phyloP scores from a whole-genome alignment of 1,139 yeast genomes.

The Sugiyamaella castrensis region DNA sequence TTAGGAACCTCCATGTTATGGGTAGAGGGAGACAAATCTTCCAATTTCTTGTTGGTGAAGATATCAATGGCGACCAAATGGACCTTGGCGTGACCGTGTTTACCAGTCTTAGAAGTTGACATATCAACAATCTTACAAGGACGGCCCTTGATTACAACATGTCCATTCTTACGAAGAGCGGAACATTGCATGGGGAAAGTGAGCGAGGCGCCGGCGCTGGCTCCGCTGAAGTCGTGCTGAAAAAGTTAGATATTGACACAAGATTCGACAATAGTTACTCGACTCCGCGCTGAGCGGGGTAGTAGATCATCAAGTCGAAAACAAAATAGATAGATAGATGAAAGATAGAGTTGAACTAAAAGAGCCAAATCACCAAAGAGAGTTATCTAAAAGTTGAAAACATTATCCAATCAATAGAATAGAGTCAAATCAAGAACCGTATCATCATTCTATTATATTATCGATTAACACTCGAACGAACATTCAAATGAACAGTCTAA shows the following conservation, averaged over 20 bases:
- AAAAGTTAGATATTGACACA: slow-evolving; percentile 1
- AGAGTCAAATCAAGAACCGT: no score
- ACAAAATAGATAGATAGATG: no score
- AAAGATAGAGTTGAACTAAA: no score
- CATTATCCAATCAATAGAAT: no score
- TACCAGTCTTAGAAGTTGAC: slow-evolving; percentile 99
- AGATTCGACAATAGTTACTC: no score
- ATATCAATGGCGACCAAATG: slow-evolving; percentile 98
- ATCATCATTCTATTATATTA: no score
- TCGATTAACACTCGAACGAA: no score
- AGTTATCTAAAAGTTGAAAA: no score
- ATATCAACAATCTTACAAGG: slow-evolving; percentile 99
- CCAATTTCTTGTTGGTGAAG: slow-evolving; percentile 99
- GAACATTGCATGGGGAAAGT: slow-evolving; percentile 99
- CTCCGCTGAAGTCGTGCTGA: slow-evolving; percentile 93
- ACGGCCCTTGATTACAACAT: slow-evolving; percentile 97
- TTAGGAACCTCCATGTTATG: slow-evolving; percentile 99
- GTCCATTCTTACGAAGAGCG: slow-evolving; percentile 99
- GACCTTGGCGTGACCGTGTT: slow-evolving; percentile 99
- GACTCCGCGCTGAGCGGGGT: no score
- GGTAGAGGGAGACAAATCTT: slow-evolving; percentile 99
- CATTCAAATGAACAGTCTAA: no score
- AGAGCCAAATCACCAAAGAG: no score
- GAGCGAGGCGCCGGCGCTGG: slow-evolving; percentile 97
- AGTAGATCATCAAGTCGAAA: no score